Evolutionary conservation across 2,329 filamentous ascomycete species (phyloP), one percentile per base, ranked within the genome.

Genomic region (Phyllosticta capitalensis): DNA sequence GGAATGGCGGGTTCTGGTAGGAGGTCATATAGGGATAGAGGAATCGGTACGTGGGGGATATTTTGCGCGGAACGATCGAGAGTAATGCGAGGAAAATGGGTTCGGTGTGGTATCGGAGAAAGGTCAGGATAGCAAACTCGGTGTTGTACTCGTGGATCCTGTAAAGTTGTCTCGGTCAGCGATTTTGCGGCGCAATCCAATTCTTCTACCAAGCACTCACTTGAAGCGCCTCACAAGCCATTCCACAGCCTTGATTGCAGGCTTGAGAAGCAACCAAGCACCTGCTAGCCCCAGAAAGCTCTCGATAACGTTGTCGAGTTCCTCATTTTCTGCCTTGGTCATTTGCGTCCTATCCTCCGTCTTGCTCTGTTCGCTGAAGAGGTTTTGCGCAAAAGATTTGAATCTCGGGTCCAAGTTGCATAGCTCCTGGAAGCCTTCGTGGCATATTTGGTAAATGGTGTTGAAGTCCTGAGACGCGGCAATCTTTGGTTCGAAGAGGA

Each of bases 291-390:
- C 87, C 65, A 99, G 78, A 70, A 97, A 99, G 14, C 84, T 82
- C 66, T 95, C 88, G 59, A 97, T 76, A 60, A 86, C 87, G 55
- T 78, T 79, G 72, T 96, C 84, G 59, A 99, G 78, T 69, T 91
- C 87, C 65, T 83, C 81, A 75, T 96, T 97, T 71, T 97, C 89
- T 62, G 81, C 79, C 28, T 81, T 80, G 17, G 86, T 92, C 82
- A 97, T 87, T 74, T 94, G 87, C 21, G 84, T 87, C 58, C 94
- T 84, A 71, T 99, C 94, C 69, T 96, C 87, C 63, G 83, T 81
- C 72, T 91, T 92, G 75, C 92, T 96, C 76, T 96, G 89, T 67
- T 94, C 89, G 77, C 89, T 95, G 80, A 97, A 99, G 60, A 99
- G 80, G 58, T 85, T 92, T 60, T 81, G 79, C 62, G 83, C 81